Percentiles rank a stretch among this genome's conserved stretches.
phyloP scores from a whole-genome alignment of 768 basidiomycete genomes.

The Trichaptum fuscoviolaceum region DNA sequence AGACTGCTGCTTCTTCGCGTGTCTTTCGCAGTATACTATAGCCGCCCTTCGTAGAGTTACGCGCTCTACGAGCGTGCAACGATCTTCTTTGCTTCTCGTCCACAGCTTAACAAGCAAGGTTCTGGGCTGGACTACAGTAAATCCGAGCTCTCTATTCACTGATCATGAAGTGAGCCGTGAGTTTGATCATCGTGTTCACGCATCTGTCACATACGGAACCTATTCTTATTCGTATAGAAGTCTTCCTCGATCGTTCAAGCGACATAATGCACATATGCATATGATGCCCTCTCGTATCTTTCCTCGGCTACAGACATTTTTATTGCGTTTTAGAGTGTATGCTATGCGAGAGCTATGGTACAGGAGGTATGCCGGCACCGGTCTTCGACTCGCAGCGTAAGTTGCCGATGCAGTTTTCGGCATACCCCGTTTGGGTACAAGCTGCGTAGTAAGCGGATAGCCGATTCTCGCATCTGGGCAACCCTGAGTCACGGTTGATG shows the following conservation, averaged over 20 bases:
- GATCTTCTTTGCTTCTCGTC: too few relatives aligned
- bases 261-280: background rate
- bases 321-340: background rate
- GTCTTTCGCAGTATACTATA: too few relatives aligned
- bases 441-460: background rate
- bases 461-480: background rate
- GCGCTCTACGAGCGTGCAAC: too few relatives aligned
- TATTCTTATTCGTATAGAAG: background rate
- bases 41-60: too few relatives aligned
- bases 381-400: background rate
- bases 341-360: background rate
- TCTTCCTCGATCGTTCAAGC: too few relatives aligned
- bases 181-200: background rate
- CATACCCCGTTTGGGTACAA: background rate
- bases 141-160: background rate
- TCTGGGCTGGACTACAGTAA: too few relatives aligned
- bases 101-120: too few relatives aligned
- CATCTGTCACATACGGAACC: background rate
- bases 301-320: too few relatives aligned
- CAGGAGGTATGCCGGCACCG: constrained; percentile 1
- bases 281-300: too few relatives aligned
- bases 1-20: too few relatives aligned
- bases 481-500: background rate
- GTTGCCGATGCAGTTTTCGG: background rate
- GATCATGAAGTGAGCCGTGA: background rate